Evolutionary conservation across 805 yeast species (phyloP), one percentile per base, ranked within the genome.

Genomic region (Schizosaccharomyces osmophilus): DNA sequence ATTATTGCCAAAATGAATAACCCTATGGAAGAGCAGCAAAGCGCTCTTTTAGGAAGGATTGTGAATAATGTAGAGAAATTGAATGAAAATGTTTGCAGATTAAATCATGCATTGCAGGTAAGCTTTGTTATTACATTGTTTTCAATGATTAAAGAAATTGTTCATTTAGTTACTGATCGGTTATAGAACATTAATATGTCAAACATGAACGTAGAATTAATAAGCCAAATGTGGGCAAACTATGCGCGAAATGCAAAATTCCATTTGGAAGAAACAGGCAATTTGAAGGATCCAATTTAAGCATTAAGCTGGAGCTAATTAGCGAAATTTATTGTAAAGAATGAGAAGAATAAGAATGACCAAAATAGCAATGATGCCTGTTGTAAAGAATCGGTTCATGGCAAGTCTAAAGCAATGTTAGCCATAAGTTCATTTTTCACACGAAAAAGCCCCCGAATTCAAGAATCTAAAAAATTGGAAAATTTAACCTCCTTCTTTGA

Each of bases 311-410:
- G 51, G 22, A 19, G 29, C 15, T 36, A 19, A 4, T 19, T 57
- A 57, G 45, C 48, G 48, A 70, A 87, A 85, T 72, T 90, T 90
- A 69, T 87, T 82, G 60, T 86, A 85, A 62, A 90, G 74, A 5
- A 88, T 96, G 65, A 90, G 75, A 64, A 90, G 73, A 59, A 90
- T 90, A 67, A 90, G 76, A 61, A 90, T 68, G 5, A 90, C 81
- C 68, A 90, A 77, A 22, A 90, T 89, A 5, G 85, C 95, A 62
- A 90, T 90, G 62, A 90, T 90, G 11, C 94, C 94, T 68, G 87
- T 86, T 62, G 95, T 86, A 64, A 90, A 84, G 66, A 89, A 77
- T 71, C 87, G 84, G 72, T 90, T 90, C 5, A 96, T 90, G 11
- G 94, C 87, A 77, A 89, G 77, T 67, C 97, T 76, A 42, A 29